These are phyloP conservation scores for Anthostomella pinea DNA, from an alignment of 2,329 filamentous ascomycete species.

Conservation along the genomic window DNA sequence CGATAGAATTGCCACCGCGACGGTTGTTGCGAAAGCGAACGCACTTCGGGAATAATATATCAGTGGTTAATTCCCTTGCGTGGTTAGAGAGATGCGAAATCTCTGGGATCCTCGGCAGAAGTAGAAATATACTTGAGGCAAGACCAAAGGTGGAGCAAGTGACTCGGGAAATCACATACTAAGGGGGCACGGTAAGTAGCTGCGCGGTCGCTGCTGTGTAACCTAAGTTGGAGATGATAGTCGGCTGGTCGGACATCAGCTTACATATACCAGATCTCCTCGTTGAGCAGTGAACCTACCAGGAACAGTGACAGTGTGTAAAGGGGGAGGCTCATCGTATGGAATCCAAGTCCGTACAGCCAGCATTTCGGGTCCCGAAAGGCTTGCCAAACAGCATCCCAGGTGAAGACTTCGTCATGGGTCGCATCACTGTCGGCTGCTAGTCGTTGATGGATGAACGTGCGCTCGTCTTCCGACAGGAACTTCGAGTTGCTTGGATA, in stretches of 20 bases:
- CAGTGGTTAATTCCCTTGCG: too few species aligned
- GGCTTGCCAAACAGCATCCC: slow-evolving; percentile 62
- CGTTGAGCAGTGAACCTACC: too few species aligned
- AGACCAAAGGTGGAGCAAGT: too few species aligned
- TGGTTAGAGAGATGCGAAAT: too few species aligned
- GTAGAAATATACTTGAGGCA: too few species aligned
- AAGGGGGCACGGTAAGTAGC: slow-evolving; percentile 61
- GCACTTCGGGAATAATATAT: too few species aligned
- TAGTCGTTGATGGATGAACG: slow-evolving; percentile 60
- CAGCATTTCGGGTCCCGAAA: slow-evolving; percentile 67
- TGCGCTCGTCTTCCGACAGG: slow-evolving; percentile 51
- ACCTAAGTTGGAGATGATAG: slow-evolving; percentile 53
- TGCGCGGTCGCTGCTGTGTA: slow-evolving; percentile 53
- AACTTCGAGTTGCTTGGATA: slow-evolving; percentile 60
- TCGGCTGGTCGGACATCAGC: slow-evolving; percentile 35
- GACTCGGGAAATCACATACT: too few species aligned
- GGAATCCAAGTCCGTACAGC: slow-evolving; percentile 69
- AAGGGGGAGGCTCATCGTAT: slow-evolving; percentile 66
- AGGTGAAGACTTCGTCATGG: slow-evolving; percentile 64
- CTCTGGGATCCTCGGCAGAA: too few species aligned
- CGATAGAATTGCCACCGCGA: slow-evolving; percentile 57
- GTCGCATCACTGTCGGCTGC: slow-evolving; percentile 68
- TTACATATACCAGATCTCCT: too few species aligned
- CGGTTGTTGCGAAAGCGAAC: slow-evolving; percentile 58
- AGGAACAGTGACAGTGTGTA: slow-evolving; percentile 56